Evolutionary conservation across 2,329 filamentous ascomycete species (phyloP), one percentile per base, ranked within the genome.

Genomic region (Verticillium zaregamsianum): DNA sequence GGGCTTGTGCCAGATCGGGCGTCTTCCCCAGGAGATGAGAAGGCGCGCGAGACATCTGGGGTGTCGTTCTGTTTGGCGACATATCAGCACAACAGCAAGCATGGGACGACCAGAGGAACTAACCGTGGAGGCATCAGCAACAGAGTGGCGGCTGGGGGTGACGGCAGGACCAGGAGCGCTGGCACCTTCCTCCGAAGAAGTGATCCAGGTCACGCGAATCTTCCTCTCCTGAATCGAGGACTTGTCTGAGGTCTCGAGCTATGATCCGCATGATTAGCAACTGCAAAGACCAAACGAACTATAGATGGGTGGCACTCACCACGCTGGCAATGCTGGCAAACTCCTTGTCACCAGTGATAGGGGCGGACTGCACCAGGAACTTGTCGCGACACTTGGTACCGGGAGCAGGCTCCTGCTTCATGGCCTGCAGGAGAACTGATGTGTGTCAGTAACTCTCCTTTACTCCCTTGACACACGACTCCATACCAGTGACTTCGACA

Each of bases 351-450:
- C 88, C 83, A 25, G 90, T 89, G 67, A 97, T 91, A 59, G 88
- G 83, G 57, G 96, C 91, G 31, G 93, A 96, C 79, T 98, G 94
- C 39, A 98, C 94, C 60, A 98, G 86, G 77, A 98, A 98, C 81
- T 98, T 98, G 84, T 98, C 94, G 76, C 92, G 90, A 81, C 95
- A 99, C 76, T 92, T 93, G 65, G 90, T 88, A 74, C 97, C 93
- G 62, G 82, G 76, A 23, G 93, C 86, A 61, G 94, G 94, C 71
- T 98, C 93, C 72, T 92, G 87, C 82, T 97, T 97, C 95, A 99
- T 97, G 28, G 94, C 93, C 80, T 99, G 95, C 52, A 99, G 87
- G 40, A 98, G 88, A 62, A 99, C 95, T 96, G 67, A 63, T 61
- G 59, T 59, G 62, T 67, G 61, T 69, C 64, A 68, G 62, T 58